These are phyloP conservation scores for Ulmus americana DNA, from an alignment of 331 rosid species.

Conservation along the genomic window DNA sequence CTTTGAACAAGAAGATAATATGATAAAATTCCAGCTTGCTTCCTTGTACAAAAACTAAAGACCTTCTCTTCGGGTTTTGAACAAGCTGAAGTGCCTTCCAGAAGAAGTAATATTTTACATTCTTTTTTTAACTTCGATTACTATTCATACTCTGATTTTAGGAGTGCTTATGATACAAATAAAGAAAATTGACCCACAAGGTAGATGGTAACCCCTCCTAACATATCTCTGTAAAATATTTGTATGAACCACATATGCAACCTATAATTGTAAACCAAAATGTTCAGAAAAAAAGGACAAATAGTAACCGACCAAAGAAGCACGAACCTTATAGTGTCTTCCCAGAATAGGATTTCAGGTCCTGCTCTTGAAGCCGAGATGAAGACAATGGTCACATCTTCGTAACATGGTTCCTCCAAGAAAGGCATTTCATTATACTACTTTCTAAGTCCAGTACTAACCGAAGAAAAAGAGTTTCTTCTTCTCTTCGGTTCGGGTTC, in stretches of 20 bases:
- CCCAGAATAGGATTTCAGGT: conserved; percentile 21
- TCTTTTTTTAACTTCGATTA: conserved; percentile 34
- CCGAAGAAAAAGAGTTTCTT: conserved; percentile 41
- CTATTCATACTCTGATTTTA: conserved; percentile 29
- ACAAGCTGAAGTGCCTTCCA: conserved; percentile 29
- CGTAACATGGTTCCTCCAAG: conserved; percentile 27
- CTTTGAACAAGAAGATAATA: conserved; percentile 17
- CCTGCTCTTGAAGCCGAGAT: conserved; percentile 21
- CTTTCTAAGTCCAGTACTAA: conserved; percentile 30
- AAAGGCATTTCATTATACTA: conserved; percentile 24
- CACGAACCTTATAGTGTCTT: conserved; percentile 25
- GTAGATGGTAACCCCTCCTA: conserved; percentile 31
- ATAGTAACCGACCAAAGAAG: conserved; percentile 28
- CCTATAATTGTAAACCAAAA: conserved; percentile 35
- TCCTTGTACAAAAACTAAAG: conserved; percentile 3
- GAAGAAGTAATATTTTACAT: conserved; percentile 44
- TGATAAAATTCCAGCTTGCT: conserved; percentile 11
- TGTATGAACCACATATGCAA: conserved; percentile 44
- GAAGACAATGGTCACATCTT: conserved; percentile 22
- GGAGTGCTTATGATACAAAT: conserved; percentile 41
- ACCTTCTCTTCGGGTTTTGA: conserved; percentile 8
- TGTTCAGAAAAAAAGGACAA: conserved; percentile 24
- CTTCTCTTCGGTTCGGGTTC: conserved; percentile 71
- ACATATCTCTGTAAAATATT: conserved; percentile 38
- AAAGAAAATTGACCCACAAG: conserved; percentile 23